These are phyloP conservation scores for Suhomyces maxii DNA, from an alignment of 1,139 yeast genomes.

Conservation along the genomic window DNA sequence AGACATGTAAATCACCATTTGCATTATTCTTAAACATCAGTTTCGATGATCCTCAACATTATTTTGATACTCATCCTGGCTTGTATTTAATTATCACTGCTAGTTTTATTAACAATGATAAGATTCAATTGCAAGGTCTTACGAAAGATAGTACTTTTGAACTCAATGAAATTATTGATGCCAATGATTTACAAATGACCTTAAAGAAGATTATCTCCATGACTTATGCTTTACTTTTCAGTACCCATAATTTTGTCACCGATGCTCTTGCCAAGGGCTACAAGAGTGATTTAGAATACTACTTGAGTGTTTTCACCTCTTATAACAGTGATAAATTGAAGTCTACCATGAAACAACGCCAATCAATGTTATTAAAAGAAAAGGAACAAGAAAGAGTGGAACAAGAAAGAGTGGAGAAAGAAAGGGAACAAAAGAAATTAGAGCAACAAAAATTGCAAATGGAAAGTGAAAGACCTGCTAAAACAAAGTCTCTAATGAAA, in stretches of 20 bases:
- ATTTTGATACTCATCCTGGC: conserved; percentile 26
- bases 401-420: background rate
- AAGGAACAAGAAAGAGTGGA: background rate
- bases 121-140: conserved; percentile 31
- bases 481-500: background rate
- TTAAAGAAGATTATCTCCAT: conserved; percentile 25
- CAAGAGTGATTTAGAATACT: conserved; percentile 25
- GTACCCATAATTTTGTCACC: conserved; percentile 24
- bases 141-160: conserved; percentile 25
- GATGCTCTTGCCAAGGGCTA: conserved; percentile 24
- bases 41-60: conserved; percentile 22
- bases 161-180: conserved; percentile 25
- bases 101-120: conserved; percentile 27
- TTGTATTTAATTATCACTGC: conserved; percentile 31
- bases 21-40: conserved; percentile 61
- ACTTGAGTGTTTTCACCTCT: conserved; percentile 14
- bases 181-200: conserved; percentile 22
- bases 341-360: conserved; percentile 2
- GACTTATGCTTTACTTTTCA: conserved; percentile 23
- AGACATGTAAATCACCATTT: conserved; percentile 60
- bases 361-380: conserved; percentile 3
- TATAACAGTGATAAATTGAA: conserved; percentile 10
- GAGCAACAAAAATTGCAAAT: background rate
- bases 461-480: background rate
- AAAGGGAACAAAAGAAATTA: background rate